phyloP scores from a whole-genome alignment of 108 stramenopile species.

The Cyclostephanos tholiformis region DNA sequence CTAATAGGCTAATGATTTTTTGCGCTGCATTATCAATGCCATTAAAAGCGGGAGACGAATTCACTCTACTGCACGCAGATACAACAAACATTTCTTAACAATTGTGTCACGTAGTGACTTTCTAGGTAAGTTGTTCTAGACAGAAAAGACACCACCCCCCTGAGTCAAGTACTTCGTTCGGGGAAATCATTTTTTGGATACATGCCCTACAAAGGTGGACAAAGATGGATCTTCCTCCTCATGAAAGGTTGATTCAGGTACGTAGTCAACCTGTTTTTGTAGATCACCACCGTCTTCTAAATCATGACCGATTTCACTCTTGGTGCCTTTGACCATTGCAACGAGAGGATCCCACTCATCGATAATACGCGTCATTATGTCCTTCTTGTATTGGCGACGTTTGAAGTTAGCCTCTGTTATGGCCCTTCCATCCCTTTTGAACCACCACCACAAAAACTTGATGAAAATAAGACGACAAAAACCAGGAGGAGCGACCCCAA shows the following conservation, averaged over 20 bases:
- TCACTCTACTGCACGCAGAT: too few species aligned
- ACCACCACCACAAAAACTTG: slow-evolving; percentile 52
- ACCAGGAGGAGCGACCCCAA: slow-evolving; percentile 64
- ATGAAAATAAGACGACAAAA: slow-evolving; percentile 35
- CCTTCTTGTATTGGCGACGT: slow-evolving; percentile 41
- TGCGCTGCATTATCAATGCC: too few species aligned
- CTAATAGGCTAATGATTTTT: too few species aligned
- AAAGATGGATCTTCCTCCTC: neutral
- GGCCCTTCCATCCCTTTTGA: slow-evolving; percentile 51
- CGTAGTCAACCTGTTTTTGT: neutral
- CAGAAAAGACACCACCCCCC: too few species aligned
- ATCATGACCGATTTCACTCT: slow-evolving; percentile 51
- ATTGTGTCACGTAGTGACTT: too few species aligned
- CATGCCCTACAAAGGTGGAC: too few species aligned
- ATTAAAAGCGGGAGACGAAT: too few species aligned
- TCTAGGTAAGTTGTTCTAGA: too few species aligned
- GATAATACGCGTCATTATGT: slow-evolving; percentile 48
- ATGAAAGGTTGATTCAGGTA: neutral
- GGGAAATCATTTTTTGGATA: too few species aligned
- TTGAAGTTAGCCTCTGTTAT: slow-evolving; percentile 41
- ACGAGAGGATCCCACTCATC: slow-evolving; percentile 44
- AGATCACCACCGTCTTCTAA: slow-evolving; percentile 40
- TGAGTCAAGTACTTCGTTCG: too few species aligned
- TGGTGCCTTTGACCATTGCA: slow-evolving; percentile 12
- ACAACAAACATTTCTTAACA: too few species aligned